Evolutionary conservation across 225 moss, liverwort and hornwort genomes (phyloP).

Genomic region (Marchantia paleacea): DNA sequence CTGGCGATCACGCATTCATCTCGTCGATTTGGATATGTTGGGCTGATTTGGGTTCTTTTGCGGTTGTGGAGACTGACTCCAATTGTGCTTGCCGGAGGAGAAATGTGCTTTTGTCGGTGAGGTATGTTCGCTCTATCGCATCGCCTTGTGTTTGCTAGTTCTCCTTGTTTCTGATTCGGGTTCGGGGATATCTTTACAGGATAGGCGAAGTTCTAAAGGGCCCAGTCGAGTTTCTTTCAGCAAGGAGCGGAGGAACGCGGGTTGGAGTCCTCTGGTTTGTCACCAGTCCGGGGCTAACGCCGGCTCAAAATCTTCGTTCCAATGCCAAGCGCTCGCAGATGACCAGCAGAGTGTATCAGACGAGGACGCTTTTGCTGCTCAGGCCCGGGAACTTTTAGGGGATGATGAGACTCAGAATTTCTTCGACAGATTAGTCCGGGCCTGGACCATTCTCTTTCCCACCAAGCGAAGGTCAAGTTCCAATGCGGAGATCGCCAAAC

Average conservation of each 20-base stretch:
- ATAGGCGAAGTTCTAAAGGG: not conserved
- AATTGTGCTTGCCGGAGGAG: too few relatives aligned
- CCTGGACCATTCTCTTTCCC: slow-evolving; percentile 88
- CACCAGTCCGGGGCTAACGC: not conserved
- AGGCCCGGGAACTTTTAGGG: slow-evolving; percentile 29
- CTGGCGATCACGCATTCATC: not conserved
- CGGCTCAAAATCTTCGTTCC: not conserved
- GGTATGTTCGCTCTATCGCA: too few relatives aligned
- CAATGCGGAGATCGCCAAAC: slow-evolving; percentile 83
- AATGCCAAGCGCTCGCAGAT: slow-evolving; percentile 18
- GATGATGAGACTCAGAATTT: slow-evolving; percentile 59
- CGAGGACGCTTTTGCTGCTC: slow-evolving; percentile 23
- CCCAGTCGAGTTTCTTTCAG: not conserved
- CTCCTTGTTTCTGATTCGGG: not conserved
- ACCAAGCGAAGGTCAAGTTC: slow-evolving; percentile 47
- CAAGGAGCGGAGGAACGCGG: not conserved
- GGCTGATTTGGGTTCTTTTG: not conserved
- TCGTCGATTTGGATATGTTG: not conserved
- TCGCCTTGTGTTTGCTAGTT: not conserved
- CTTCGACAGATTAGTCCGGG: slow-evolving; percentile 65
- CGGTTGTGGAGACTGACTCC: not conserved
- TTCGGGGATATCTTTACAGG: not conserved
- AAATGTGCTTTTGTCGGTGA: too few relatives aligned
- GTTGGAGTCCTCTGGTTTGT: not conserved
- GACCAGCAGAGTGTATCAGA: slow-evolving; percentile 12